phyloP scores from a whole-genome alignment of 2,329 filamentous ascomycete species.

The Aspergillus pseudoglaucus region DNA sequence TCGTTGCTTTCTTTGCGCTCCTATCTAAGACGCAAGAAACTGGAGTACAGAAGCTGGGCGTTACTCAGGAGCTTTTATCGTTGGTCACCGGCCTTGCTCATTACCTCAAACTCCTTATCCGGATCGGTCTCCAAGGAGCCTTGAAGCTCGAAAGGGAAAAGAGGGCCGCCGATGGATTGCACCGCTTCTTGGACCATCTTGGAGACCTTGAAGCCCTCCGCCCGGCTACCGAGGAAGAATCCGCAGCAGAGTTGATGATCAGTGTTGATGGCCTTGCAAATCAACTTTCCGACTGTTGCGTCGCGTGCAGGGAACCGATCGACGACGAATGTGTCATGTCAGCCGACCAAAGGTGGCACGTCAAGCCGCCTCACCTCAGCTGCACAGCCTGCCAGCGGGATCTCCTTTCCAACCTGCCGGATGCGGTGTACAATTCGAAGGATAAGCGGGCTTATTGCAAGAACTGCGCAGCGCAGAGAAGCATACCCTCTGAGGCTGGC shows the following conservation, averaged over 20 bases:
- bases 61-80: conserved; percentile 96
- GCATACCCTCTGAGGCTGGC: conserved; percentile 50
- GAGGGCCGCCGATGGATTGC: conserved; percentile 65
- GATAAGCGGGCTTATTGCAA: conserved; percentile 66
- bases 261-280: conserved; percentile 63
- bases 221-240: conserved; percentile 54
- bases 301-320: conserved; percentile 74
- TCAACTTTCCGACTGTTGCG: conserved; percentile 78
- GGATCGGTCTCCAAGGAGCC: conserved; percentile 91
- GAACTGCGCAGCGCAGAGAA: conserved; percentile 50
- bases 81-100: conserved; percentile 93
- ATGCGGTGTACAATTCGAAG: conserved; percentile 63
- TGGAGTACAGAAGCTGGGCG: conserved; percentile 81
- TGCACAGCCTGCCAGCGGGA: conserved; percentile 68
- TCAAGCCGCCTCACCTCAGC: conserved; percentile 60
- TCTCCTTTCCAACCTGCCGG: conserved; percentile 59
- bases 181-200: conserved; percentile 76
- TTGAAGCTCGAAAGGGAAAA: conserved; percentile 85
- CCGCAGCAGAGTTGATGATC: conserved; percentile 57
- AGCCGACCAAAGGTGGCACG: conserved; percentile 74
- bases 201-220: conserved; percentile 73
- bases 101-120: conserved; percentile 93
- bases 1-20: conserved; percentile 93
- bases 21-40: conserved; percentile 92
- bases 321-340: conserved; percentile 85